Evolutionary conservation across 345 rosid genomes (phyloP), one percentile per base, ranked within the genome.

Genomic region (Eucalyptus rudis): DNA sequence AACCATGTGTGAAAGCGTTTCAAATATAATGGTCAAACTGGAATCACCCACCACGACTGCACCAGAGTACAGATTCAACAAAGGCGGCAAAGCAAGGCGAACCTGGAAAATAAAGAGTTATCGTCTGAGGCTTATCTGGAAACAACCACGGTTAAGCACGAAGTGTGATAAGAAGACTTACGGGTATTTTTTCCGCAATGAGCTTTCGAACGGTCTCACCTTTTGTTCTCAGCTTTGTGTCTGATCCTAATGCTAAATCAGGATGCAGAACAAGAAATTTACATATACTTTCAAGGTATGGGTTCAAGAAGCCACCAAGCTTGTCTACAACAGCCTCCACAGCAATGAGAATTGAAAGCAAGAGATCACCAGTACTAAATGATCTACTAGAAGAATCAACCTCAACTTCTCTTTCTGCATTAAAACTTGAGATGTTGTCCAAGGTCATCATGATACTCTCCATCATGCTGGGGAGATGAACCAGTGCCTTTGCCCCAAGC

Each of bases 301-400:
- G 99, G 91, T 92, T 97, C 86, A 98, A 89, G 90, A 98, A 98
- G 88, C 98, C 96, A 87, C 98, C 99, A 89, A 98, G 96, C 91
- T 97, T 95, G 90, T 95, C 98, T 84, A 96, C 91, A 87, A 95
- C 97, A 47, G 98, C 98, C 91, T 97, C 98, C 91, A 98, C 90
- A n/a, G 94, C 88, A 45, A 93, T 90, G 86, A 98, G 96, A 93
- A 95, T 88, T 90, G 99, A 94, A n/a, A 94, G 90, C 94, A 93
- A 94, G 86, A 90, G 95, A 91, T 93, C 91, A 91, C 81, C 45
- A 20, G 71, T 64, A 59, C 66, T 68, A 6, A 47, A 85, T 58
- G 88, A 89, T 87, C 58, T 87, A 76, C 90, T 81, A 31, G 88
- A 90, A 64, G 88, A 89, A 43, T 86, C 80, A 71, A 90, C 93